Evolutionary conservation across 2,329 filamentous ascomycete genomes (phyloP).

Genomic region (Lithohypha guttulata): DNA sequence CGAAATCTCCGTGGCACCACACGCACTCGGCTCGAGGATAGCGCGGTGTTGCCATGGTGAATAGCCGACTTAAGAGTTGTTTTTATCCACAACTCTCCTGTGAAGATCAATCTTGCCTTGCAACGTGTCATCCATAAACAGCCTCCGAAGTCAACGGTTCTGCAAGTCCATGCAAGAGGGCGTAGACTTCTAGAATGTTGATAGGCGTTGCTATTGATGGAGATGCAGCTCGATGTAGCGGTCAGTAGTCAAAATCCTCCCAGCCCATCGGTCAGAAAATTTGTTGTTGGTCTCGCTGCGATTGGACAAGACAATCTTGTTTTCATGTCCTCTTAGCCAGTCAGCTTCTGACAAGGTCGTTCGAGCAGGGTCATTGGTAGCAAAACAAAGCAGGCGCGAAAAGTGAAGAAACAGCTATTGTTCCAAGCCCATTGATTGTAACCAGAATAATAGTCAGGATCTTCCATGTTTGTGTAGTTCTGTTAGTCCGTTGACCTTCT

Average conservation of each 20-base stretch:
- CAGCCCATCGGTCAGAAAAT: not conserved
- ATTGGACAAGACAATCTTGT: not conserved
- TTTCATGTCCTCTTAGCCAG: not conserved
- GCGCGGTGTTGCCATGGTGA: slow-evolving; percentile 4
- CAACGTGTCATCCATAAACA: not conserved
- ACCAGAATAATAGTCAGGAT: not conserved
- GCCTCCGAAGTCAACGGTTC: not conserved
- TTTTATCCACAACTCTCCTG: not conserved
- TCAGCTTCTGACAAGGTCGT: not conserved
- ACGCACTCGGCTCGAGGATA: not conserved
- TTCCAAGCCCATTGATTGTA: not conserved
- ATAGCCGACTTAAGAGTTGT: not conserved
- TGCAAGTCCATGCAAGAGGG: not conserved
- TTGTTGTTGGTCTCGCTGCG: not conserved
- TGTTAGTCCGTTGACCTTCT: not conserved
- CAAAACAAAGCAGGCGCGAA: slow-evolving; percentile 1
- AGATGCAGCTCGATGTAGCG: not conserved
- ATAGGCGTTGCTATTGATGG: slow-evolving; percentile 6
- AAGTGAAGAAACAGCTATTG: not conserved
- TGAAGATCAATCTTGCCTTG: not conserved
- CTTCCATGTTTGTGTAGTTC: not conserved
- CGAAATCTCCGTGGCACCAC: not conserved
- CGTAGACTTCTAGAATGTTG: not conserved
- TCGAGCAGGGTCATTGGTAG: slow-evolving; percentile 1
- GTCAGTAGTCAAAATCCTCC: not conserved